Percentiles rank a stretch among this genome's conserved stretches.
These are phyloP conservation scores for Fusarium globosum DNA, from an alignment of 2,329 filamentous ascomycete species.

Conservation along the genomic window DNA sequence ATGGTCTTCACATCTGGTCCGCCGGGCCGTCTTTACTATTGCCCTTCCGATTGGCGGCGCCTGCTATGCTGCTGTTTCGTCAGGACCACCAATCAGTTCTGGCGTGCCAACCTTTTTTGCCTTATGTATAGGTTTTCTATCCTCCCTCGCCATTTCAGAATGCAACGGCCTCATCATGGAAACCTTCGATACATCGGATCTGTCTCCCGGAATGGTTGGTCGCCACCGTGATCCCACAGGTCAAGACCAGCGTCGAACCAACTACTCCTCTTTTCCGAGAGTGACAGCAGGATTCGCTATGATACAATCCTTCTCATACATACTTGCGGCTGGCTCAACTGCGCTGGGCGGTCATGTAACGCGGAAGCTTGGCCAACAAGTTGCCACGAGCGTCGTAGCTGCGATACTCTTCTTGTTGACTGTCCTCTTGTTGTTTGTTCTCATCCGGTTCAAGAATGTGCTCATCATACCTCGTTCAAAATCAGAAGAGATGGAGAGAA, in stretches of 20 bases:
- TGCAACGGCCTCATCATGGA: slow-evolving; percentile 84
- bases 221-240: slow-evolving; percentile 57
- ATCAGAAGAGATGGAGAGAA: slow-evolving; percentile 64
- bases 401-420: slow-evolving; percentile 74
- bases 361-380: slow-evolving; percentile 72
- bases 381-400: slow-evolving; percentile 75
- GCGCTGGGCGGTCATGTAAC: slow-evolving; percentile 75
- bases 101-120: slow-evolving; percentile 75
- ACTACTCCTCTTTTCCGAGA: slow-evolving; percentile 81
- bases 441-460: slow-evolving; percentile 73
- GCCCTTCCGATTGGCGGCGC: slow-evolving; percentile 74
- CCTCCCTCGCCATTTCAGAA: slow-evolving; percentile 78
- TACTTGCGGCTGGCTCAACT: slow-evolving; percentile 75
- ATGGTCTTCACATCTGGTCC: slow-evolving; percentile 79
- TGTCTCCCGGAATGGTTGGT: slow-evolving; percentile 76
- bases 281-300: slow-evolving; percentile 77
- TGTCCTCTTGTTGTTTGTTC: slow-evolving; percentile 67
- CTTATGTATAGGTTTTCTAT: slow-evolving; percentile 74
- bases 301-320: slow-evolving; percentile 75
- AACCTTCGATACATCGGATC: slow-evolving; percentile 82
- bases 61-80: slow-evolving; percentile 74
- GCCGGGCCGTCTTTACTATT: slow-evolving; percentile 74
- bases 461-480: slow-evolving; percentile 75
- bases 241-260: slow-evolving; percentile 63
- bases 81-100: slow-evolving; percentile 69